Evolutionary conservation across 2,329 filamentous ascomycete species (phyloP), one percentile per base, ranked within the genome.

Genomic region (Aureobasidium vineae): DNA sequence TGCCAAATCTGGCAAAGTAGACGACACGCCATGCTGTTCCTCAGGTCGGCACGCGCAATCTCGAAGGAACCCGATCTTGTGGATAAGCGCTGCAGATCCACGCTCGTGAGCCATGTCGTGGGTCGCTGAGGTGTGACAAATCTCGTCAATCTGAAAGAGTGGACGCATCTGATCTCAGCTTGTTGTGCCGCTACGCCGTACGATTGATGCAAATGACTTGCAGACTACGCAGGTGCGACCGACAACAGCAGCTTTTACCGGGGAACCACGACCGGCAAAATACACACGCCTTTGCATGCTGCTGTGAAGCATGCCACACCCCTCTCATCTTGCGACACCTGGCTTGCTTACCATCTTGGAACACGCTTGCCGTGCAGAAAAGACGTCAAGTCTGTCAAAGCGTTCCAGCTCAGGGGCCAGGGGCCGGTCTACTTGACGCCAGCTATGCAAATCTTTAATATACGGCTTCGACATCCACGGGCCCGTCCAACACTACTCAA

Each of bases 71-170:
- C 61, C 61, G 38, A 45, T 26, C 4, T 38, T 33, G 61, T 64
- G 49, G 61, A 53, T 64, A 52, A 54, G 38, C 49, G 47, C 38
- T 36, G 61, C 49, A 53, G 61, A 64, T 64, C 61, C 13, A 64
- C 38, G 26, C 49, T 54, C 47, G 26, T 19, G 16, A 31, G 26
- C 23, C 19, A 31, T 41, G 21, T 21, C 61, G 47, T 43, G 47
- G 61, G 49, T 53, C 47, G 21, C 40, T 10, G 16, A 63, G 61
- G 49, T 36, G 38, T 64, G 61, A 64, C 61, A 64, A 64, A 64
- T 64, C 61, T 64, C 13, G 49, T 43, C 36, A 53, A 64, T 54
- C 26, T 54, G 36, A 43, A 38, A 31, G 15, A 26, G 19, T 33
- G 26, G 5, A 63, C 19, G 60, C 47, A 53, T 54, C 26, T 38